Evolutionary conservation across 1,139 yeast genomes (phyloP), one percentile per base, ranked within the genome.

Genomic region (Saccharomyces hybrid): DNA sequence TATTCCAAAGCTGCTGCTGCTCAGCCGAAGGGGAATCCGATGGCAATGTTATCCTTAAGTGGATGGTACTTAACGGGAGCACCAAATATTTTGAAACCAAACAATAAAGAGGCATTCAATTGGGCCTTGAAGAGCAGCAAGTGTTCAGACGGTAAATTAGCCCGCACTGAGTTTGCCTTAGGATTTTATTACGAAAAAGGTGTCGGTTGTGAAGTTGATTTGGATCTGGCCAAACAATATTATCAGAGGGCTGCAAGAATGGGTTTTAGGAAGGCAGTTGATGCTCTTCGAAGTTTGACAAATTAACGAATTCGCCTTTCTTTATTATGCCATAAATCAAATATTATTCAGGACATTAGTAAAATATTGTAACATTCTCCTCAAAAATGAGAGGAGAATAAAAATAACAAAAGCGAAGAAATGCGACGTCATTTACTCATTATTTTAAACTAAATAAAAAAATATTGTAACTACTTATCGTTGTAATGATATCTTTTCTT

Each of bases 31-130:
- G 87, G 91, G 48, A 93, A 89, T 64, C 84, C 95, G 0, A 88
- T 88, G 64, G 93, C 96, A 6, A 91, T 91, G 77, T 75, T 91
- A 65, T 96, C 96, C 0, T 76, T 93, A 55, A 82, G 90, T 57
- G 91, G 97, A 49, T 93, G 99, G 98, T 88, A 86, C 65, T 75
- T 93, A 59, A 83, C 88, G 0, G 98, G 98, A 1, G 82, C 87
- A 4, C 79, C 81, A 11, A 88, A 86, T 0, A 74, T 89, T 29
- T 79, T 95, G 48, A 73, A 76, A 46, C 85, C 88, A 42, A 82
- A 83, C 63, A 93, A 88, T 53, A 83, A 83, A 49, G 85, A 87
- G 68, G 96, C 97, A 0, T 84, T 86, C 56, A 73, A 85, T 59
- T 93, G 98, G 98, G 61, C 66, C 16, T 47, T 47, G 14, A 57